Percentiles rank a stretch among this genome's conserved stretches.
phyloP scores from a whole-genome alignment of 2,329 filamentous ascomycete species.

The Fusarium brevicatenulatum region DNA sequence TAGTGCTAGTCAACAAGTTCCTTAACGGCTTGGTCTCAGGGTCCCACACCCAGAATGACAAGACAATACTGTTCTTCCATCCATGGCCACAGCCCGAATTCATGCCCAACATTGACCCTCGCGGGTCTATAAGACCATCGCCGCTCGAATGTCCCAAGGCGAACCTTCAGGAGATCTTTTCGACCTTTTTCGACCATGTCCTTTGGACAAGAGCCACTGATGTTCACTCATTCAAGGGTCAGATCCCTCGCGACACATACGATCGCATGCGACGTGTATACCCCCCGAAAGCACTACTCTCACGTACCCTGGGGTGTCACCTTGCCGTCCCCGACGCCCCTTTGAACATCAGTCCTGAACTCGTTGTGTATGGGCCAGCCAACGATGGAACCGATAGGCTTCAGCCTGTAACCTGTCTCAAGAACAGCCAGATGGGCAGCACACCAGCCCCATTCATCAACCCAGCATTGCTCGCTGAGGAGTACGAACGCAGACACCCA shows the following conservation, averaged over 20 bases:
- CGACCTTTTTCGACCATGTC: neutral
- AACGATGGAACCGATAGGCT: neutral
- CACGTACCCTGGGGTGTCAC: neutral
- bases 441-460: neutral
- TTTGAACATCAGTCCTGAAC: neutral
- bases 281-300: neutral
- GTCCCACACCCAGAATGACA: neutral
- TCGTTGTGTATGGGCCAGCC: neutral
- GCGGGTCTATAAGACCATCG: neutral
- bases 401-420: neutral
- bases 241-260: neutral
- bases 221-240: neutral
- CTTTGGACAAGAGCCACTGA: neutral
- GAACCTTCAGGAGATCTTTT: neutral
- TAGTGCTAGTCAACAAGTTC: slow-evolving; percentile 4
- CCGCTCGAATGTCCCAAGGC: neutral
- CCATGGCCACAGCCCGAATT: neutral
- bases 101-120: neutral
- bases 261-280: neutral
- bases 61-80: neutral
- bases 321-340: neutral
- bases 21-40: neutral
- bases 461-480: neutral
- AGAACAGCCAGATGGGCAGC: neutral
- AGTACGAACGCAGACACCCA: neutral